Conservation (phyloP, 208 protist species). For the Wallacemonas sp. region DNA sequence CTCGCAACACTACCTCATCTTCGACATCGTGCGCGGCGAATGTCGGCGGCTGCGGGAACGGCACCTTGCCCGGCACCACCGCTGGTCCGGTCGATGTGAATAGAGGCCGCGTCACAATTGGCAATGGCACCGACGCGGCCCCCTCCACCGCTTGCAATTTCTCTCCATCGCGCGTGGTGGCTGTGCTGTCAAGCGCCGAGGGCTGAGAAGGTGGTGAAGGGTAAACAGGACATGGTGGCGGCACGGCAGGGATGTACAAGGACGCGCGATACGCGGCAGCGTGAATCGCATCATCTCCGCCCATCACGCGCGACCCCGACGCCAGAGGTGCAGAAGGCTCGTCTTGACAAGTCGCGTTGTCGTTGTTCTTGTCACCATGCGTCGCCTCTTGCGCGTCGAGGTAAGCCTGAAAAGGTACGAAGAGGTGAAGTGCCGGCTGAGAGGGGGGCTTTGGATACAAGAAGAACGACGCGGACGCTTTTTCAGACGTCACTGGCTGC, state of each 20-base stretch:
- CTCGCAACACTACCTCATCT: slow-evolving; percentile 35
- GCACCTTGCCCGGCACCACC: too few relatives aligned
- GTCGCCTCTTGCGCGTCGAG: background rate
- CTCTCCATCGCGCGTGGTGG: too few relatives aligned
- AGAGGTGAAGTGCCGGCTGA: slow-evolving; percentile 35
- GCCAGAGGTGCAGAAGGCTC: background rate
- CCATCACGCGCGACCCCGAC: background rate
- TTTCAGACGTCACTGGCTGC: background rate
- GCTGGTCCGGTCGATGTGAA: too few relatives aligned
- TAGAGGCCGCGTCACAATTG: background rate
- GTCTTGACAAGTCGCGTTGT: background rate
- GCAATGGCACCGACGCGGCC: too few relatives aligned
- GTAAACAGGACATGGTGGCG: slow-evolving; percentile 27
- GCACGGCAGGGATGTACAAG: slow-evolving; percentile 40
- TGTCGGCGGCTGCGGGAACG: slow-evolving; percentile 18
- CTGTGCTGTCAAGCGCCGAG: too few relatives aligned
- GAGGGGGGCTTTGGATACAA: slow-evolving; percentile 22
- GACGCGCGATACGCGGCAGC: slow-evolving; percentile 56
- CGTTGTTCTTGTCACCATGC: background rate
- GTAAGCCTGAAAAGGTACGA: slow-evolving; percentile 26
- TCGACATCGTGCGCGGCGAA: slow-evolving; percentile 31
- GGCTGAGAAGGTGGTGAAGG: background rate
- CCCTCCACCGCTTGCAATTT: too few relatives aligned
- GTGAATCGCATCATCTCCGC: slow-evolving; percentile 18
- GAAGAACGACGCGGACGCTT: slow-evolving; percentile 15